Base-by-base conservation (phyloP, 352 stramenopile species). In the Phytophthora niederhauseri region DNA sequence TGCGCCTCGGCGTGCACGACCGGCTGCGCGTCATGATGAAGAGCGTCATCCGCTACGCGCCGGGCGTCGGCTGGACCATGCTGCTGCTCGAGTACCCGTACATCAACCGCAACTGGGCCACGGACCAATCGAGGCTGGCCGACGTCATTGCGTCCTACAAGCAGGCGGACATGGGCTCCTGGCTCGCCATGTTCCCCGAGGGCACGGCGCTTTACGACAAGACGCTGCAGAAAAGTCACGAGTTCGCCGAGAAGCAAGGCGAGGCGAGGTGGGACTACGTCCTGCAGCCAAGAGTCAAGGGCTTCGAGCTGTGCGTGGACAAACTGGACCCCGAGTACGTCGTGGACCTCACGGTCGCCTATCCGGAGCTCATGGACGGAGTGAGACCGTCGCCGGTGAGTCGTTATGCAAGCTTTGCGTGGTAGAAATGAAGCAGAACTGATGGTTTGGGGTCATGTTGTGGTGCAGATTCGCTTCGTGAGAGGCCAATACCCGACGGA, bases 1-100 rank as follows among this genome's bases (percentile, higher is more conserved):
- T 93, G 38, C 77, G 85, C 20, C 84, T 94, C 38, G 66, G 77
- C 20, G 81, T 77, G 57, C 87, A 95, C 58, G 84, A 90, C 46
- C 78, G 84, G 28, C 82, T 95, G 30, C 84, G 85, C 19, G 78
- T 93, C 28, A 94, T 94, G 84, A 85, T 93, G 75, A 94, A 94
- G 64, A 77, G 85, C 12, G 60, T 81, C 9, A 87, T 94, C 30
- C 84, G 83, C 38, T 80, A 75, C 36, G 73, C 86, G 6, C 84
- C 85, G 4, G 82, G 84, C 0, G 72, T 89, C 3, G 87, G 87
- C 8, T 92, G 87, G 84, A 72, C 85, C 9, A 80, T 93, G 63
- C 38, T 91, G 43, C 64, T 94, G 61, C 71, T 94, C 17, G 74
- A 91, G 20, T 92, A 89, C 55, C 85, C 84, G 14, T 95, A 85